Conservation (phyloP, 1,139 yeast genomes). For the Yamadazyma taylorii region DNA sequence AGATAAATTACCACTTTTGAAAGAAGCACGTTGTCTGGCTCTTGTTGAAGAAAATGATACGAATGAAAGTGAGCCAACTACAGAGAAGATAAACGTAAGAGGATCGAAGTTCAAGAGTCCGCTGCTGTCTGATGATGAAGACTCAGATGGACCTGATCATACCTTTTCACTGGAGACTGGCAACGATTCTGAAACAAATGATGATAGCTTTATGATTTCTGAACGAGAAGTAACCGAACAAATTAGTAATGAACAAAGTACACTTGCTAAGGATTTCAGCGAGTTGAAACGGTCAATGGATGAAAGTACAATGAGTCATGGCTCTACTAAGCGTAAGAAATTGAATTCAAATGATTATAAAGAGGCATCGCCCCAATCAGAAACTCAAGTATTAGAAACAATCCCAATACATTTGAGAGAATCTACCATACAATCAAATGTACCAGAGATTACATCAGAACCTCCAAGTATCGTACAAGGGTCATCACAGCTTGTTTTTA, state of each 20-base stretch:
- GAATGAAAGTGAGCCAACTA: too few species aligned
- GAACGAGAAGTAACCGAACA: constrained; percentile 7
- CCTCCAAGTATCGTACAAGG: too few species aligned
- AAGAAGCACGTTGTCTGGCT: not conserved
- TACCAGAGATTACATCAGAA: too few species aligned
- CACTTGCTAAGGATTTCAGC: not conserved
- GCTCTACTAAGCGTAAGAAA: too few species aligned
- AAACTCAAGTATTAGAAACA: not conserved
- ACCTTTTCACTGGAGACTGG: constrained; percentile 16
- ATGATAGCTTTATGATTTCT: constrained; percentile 10
- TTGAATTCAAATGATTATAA: not conserved
- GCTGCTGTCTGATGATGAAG: constrained; percentile 6
- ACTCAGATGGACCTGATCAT: constrained; percentile 10
- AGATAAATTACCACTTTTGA: constrained; percentile 12
- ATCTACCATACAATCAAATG: too few species aligned
- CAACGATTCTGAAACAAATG: constrained; percentile 8
- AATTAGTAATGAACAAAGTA: constrained; percentile 6
- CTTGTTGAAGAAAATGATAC: too few species aligned
- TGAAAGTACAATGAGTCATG: not conserved
- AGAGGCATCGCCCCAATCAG: not conserved
- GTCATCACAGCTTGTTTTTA: too few species aligned
- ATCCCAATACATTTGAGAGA: too few species aligned
- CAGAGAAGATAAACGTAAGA: too few species aligned
- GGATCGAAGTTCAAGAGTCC: too few species aligned
- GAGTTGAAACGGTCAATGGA: not conserved